Percentiles rank a stretch among this genome's conserved stretches.
Evolutionary conservation across 1,139 yeast species (phyloP).

Genomic region (Geotrichum reessii): DNA sequence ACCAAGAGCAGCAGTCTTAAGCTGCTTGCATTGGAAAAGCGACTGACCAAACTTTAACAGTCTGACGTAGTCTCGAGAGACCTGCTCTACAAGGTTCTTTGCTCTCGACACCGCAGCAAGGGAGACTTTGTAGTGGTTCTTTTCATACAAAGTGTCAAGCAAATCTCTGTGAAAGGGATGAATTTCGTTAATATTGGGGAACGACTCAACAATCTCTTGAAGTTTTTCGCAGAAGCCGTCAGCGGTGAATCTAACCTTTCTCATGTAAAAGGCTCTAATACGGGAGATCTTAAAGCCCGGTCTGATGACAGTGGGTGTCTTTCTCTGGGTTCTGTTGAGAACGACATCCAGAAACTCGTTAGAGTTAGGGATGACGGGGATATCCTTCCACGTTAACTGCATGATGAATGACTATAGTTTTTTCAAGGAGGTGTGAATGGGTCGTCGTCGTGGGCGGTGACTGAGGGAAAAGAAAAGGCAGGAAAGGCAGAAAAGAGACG

Average conservation of each 20-base stretch:
- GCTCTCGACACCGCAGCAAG: slow-evolving; percentile 93
- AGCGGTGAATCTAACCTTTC: slow-evolving; percentile 91
- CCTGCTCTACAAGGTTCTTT: slow-evolving; percentile 89
- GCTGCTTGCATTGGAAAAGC: slow-evolving; percentile 94
- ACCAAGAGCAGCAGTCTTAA: slow-evolving; percentile 97
- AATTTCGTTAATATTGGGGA: slow-evolving; percentile 94
- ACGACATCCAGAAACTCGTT: slow-evolving; percentile 95
- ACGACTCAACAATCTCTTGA: slow-evolving; percentile 74
- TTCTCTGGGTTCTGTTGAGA: slow-evolving; percentile 94
- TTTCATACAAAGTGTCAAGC: slow-evolving; percentile 95
- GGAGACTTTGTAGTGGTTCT: slow-evolving; percentile 97
- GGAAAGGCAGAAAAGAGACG: neutral
- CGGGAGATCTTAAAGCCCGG: slow-evolving; percentile 95
- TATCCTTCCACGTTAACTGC: slow-evolving; percentile 98
- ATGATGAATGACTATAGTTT: slow-evolving; percentile 41
- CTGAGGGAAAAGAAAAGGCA: neutral
- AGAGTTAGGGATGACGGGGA: slow-evolving; percentile 87
- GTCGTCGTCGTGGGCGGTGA: slow-evolving; percentile 1
- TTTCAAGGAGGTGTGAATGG: neutral
- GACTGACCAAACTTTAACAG: slow-evolving; percentile 95
- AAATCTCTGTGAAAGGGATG: slow-evolving; percentile 98
- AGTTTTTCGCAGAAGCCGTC: slow-evolving; percentile 94
- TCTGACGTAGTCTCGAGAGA: slow-evolving; percentile 88
- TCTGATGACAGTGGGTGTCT: slow-evolving; percentile 95
- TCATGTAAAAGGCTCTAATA: slow-evolving; percentile 96